These are phyloP conservation scores for Colletotrichum sp. DNA, from an alignment of 2,329 filamentous ascomycete species.

Conservation along the genomic window DNA sequence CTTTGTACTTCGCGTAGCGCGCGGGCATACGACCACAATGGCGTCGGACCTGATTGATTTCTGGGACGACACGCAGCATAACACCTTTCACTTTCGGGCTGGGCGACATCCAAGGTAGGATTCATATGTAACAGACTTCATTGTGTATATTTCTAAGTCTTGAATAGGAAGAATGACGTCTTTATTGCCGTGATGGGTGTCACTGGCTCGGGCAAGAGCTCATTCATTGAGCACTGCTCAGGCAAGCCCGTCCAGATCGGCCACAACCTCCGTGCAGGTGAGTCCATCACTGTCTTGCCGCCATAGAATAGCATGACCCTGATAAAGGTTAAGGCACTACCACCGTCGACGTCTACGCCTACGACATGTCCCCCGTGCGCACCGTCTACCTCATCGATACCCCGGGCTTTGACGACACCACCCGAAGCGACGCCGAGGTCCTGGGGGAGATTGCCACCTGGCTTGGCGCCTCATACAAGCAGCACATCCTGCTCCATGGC, in stretches of 20 bases:
- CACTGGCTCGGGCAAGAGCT: slow-evolving; percentile 34
- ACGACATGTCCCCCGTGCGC: not conserved
- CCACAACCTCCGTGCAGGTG: not conserved
- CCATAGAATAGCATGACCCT: not conserved
- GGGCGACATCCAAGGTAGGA: not conserved
- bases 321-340: not conserved
- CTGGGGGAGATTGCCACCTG: slow-evolving; percentile 40
- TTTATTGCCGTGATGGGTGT: slow-evolving; percentile 1
- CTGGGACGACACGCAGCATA: not conserved
- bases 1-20: not conserved
- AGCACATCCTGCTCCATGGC: slow-evolving; percentile 32
- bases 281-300: not conserved
- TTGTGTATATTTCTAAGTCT: not conserved
- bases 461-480: slow-evolving; percentile 30
- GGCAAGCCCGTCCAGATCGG: slow-evolving; percentile 23
- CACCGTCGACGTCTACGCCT: not conserved
- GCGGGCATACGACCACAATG: not conserved
- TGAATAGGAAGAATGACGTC: not conserved
- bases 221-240: slow-evolving; percentile 28
- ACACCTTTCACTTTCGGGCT: not conserved
- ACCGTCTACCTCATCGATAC: slow-evolving; percentile 40
- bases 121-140: not conserved
- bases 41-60: not conserved
- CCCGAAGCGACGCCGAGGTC: slow-evolving; percentile 41
- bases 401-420: slow-evolving; percentile 48